phyloP scores from a whole-genome alignment of 768 basidiomycete species.

The Auricularia cornea region DNA sequence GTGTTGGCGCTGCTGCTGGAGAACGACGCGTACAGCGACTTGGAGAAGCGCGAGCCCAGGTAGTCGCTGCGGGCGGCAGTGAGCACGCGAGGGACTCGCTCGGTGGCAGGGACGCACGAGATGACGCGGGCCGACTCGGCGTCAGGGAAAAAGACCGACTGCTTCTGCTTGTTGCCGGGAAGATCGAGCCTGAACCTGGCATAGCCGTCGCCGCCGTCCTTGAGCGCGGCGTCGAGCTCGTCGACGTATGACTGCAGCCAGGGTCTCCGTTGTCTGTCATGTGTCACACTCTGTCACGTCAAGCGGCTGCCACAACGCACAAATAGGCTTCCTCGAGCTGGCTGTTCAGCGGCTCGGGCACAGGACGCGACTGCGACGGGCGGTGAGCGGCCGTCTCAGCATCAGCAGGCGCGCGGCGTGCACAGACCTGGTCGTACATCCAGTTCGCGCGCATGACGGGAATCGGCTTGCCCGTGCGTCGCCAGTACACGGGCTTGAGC shows the following conservation, averaged over 20 bases:
- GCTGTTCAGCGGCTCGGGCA: slow-evolving; percentile 27
- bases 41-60: slow-evolving; percentile 2
- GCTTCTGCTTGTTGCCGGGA: slow-evolving; percentile 8
- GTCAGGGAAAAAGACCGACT: slow-evolving; percentile 30
- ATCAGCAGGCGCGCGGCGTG: not conserved
- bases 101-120: too few species aligned
- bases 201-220: slow-evolving; percentile 25
- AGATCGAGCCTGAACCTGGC: slow-evolving; percentile 30
- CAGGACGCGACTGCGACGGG: slow-evolving; percentile 21
- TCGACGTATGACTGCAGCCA: slow-evolving; percentile 29
- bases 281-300: not conserved
- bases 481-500: slow-evolving; percentile 34
- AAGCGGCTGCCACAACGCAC: not conserved
- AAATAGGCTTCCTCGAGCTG: slow-evolving; percentile 30
- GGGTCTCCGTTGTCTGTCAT: slow-evolving; percentile 20
- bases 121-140: slow-evolving; percentile 21
- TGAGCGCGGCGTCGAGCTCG: slow-evolving; percentile 28
- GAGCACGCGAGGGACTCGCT: too few species aligned
- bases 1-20: not conserved
- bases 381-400: not conserved
- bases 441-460: slow-evolving; percentile 29
- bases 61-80: not conserved
- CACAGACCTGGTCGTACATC: slow-evolving; percentile 28
- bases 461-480: slow-evolving; percentile 26
- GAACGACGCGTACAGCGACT: not conserved